Evolutionary conservation across 2,329 filamentous ascomycete species (phyloP).

Genomic region (Alternaria solani): DNA sequence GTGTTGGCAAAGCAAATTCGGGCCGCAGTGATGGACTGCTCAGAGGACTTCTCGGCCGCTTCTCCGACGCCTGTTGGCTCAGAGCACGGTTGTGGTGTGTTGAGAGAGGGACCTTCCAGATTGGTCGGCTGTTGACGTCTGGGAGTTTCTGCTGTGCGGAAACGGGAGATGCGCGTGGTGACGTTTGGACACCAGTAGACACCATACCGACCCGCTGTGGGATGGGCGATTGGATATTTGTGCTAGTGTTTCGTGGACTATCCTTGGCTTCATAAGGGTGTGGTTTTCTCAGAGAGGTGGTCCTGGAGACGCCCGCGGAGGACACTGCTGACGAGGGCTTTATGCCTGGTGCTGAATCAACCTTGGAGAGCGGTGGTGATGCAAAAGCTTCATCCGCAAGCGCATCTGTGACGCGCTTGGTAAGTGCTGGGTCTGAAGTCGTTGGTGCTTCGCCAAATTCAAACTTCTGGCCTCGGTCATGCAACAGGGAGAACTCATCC

Average conservation of each 20-base stretch:
- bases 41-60: conserved; percentile 45
- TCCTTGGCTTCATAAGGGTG: conserved; percentile 34
- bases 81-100: conserved; percentile 55
- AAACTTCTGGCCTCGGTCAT: conserved; percentile 84
- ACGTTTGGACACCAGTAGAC: conserved; percentile 84
- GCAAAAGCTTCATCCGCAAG: conserved; percentile 87
- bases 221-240: conserved; percentile 53
- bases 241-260: conserved; percentile 34
- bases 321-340: conserved; percentile 42
- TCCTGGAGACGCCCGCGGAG: conserved; percentile 42
- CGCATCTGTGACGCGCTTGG: conserved; percentile 74
- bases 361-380: conserved; percentile 48
- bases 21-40: conserved; percentile 41
- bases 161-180: conserved; percentile 56
- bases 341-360: conserved; percentile 38
- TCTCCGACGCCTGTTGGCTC: conserved; percentile 57
- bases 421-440: conserved; percentile 60
- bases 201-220: conserved; percentile 64
- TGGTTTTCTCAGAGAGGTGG: conserved; percentile 44
- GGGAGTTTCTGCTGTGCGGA: conserved; percentile 44
- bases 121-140: conserved; percentile 55
- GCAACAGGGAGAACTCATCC: conserved; percentile 89
- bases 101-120: conserved; percentile 63
- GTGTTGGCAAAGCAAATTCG: conserved; percentile 48
- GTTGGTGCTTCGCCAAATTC: conserved; percentile 68